phyloP scores from a whole-genome alignment of 148 eudicot genomes.

The Chenopodium berlandieri region DNA sequence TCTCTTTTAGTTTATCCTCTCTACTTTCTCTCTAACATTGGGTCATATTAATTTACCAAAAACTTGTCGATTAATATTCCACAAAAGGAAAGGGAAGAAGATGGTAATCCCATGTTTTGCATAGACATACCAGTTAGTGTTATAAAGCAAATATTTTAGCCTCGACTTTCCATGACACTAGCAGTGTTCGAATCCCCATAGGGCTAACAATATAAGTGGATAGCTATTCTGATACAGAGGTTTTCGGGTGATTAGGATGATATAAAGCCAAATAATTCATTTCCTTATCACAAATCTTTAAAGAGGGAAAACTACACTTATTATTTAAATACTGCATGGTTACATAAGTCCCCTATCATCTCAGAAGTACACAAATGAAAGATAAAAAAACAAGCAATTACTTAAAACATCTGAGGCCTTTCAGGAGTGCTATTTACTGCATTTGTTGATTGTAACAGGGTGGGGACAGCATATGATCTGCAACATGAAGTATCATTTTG shows the following conservation, averaged over 20 bases:
- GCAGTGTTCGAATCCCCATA: neutral
- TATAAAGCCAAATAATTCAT: neutral
- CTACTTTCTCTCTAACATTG: neutral
- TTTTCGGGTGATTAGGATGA: neutral
- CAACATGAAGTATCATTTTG: constrained; percentile 90
- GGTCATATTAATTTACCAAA: neutral
- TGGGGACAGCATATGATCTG: constrained; percentile 98
- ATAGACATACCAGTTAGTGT: neutral
- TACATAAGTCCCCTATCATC: neutral
- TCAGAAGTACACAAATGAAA: neutral
- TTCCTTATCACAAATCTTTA: neutral
- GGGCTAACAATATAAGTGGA: neutral
- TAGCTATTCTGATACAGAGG: neutral
- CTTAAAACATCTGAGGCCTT: neutral
- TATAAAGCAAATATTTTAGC: neutral
- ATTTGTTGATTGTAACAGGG: constrained; percentile 41
- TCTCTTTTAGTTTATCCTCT: neutral
- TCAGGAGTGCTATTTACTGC: neutral
- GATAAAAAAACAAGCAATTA: neutral
- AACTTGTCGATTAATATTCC: neutral
- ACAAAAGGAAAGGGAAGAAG: neutral
- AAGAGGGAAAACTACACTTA: neutral
- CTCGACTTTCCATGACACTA: neutral
- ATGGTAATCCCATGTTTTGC: neutral
- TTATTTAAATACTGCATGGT: neutral